phyloP scores from a whole-genome alignment of 2,329 filamentous ascomycete species.

The Penicillium janthinellum region DNA sequence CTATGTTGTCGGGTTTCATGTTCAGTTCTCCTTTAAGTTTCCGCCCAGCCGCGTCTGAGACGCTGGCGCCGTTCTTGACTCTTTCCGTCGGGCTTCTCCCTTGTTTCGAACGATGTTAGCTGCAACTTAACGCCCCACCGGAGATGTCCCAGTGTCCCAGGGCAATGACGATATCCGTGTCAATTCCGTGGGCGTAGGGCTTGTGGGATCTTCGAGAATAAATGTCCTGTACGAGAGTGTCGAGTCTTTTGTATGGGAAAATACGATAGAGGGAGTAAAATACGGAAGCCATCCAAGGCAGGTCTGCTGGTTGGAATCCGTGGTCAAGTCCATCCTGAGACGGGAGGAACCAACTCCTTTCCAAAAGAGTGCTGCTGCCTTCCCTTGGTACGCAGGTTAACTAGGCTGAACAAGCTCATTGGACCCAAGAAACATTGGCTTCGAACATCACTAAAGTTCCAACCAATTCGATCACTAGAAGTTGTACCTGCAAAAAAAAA shows the following conservation, averaged over 20 bases:
- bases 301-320: background rate
- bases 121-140: conserved; percentile 4
- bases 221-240: no score
- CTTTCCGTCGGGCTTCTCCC: conserved; percentile 11
- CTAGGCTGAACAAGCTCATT: background rate
- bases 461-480: background rate
- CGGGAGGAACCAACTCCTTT: background rate
- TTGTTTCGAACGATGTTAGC: conserved; percentile 7
- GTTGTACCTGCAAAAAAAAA: background rate
- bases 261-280: background rate
- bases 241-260: no score
- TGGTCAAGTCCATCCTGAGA: background rate
- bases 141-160: background rate
- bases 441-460: background rate
- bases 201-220: background rate
- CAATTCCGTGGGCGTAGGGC: background rate
- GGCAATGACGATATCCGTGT: background rate
- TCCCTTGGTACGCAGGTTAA: background rate
- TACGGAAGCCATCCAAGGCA: background rate
- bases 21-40: conserved; percentile 3
- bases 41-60: conserved; percentile 16
- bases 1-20: no score
- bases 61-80: conserved; percentile 14
- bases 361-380: background rate
- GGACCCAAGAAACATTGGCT: background rate